Base-by-base conservation (phyloP, 768 basidiomycete genomes). In the Mycena albidolilacea region DNA sequence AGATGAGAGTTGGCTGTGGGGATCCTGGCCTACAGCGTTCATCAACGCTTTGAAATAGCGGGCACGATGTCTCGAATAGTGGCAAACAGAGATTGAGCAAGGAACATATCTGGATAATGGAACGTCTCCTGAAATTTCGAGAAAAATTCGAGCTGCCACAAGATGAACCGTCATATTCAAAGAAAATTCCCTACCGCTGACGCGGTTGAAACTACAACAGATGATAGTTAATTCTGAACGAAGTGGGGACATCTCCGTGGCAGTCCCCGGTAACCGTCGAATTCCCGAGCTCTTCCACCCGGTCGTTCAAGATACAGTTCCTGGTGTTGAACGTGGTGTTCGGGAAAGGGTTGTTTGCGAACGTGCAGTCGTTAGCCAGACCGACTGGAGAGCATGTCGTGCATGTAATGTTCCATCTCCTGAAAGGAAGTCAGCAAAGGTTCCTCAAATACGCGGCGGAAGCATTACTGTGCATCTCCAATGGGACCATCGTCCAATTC, bases 391-490 rank as follows among this genome's bases (percentile, higher is more conserved):
- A 43, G 43, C 60, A 62, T 7, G 60, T 62, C 43, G 60, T 62
- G 60, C 60, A 62, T 11, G 60, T 62, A 43, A 62, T 43, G 60
- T 61, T 61, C 60, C 60, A 61, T 35, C 46, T 43, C 12, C 60
- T 62, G 54, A 23, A 30, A 43, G 1, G 41, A 43, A 43, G 41
- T 43, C 41, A 43, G 41, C 41, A 14, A 43, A 3, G 9, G 14
- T 43, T 10, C 9, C 41, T 14, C 14, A 11, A 21, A 17, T 52
- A 52, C 30, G 3, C 30, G 30, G 30, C 30, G 17, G 17, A 52
- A 30, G n/a, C 4, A 21, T n/a, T 17, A 52, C 15, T 30, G 9
- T 30, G 30, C 54, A 5, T 11, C 7, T 55, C 54, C 54, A 12
- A 55, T 12, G n/a, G 54, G 54, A 1, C 54, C 54, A 30, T n/a